phyloP scores from a whole-genome alignment of 768 basidiomycete genomes.

The Boletus fagicola region DNA sequence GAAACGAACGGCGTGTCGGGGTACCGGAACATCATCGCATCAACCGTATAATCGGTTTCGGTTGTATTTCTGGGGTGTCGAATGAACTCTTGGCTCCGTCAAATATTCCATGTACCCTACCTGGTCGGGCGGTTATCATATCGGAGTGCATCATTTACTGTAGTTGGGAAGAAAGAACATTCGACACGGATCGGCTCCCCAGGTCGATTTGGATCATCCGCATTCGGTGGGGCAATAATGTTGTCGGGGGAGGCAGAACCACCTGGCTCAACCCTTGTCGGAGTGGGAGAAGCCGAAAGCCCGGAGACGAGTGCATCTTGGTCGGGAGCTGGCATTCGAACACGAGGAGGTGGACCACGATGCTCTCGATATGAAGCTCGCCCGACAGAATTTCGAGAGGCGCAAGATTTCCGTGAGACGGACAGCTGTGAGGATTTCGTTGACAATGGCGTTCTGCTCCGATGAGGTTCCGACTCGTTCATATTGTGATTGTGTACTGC shows the following conservation, averaged over 20 bases:
- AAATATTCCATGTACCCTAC: constrained; percentile 3
- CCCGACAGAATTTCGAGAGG: constrained; percentile 19
- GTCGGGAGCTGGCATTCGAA: constrained; percentile 8
- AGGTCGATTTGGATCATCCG: constrained; percentile 5
- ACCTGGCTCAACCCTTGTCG: not conserved
- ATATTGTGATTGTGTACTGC: not conserved
- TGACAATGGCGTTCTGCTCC: constrained; percentile 13
- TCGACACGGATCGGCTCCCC: not conserved
- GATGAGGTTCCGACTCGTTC: not conserved
- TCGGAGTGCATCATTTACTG: constrained; percentile 5
- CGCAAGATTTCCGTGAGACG: constrained; percentile 12
- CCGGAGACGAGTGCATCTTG: not conserved
- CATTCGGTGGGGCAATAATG: constrained; percentile 6
- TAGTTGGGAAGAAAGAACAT: constrained; percentile 17
- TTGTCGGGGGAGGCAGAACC: not conserved
- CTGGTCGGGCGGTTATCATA: constrained; percentile 8
- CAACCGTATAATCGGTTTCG: constrained; percentile 5
- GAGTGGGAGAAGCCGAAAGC: not conserved
- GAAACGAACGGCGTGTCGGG: constrained; percentile 21
- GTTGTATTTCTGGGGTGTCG: constrained; percentile 1
- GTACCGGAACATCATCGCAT: constrained; percentile 19
- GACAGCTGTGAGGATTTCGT: constrained; percentile 16
- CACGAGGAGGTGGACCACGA: constrained; percentile 13
- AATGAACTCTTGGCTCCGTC: not conserved
- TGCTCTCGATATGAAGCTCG: constrained; percentile 24